Evolutionary conservation across 352 stramenopile genomes (phyloP), one percentile per base, ranked within the genome.

Genomic region (Phytophthora pluvialis): DNA sequence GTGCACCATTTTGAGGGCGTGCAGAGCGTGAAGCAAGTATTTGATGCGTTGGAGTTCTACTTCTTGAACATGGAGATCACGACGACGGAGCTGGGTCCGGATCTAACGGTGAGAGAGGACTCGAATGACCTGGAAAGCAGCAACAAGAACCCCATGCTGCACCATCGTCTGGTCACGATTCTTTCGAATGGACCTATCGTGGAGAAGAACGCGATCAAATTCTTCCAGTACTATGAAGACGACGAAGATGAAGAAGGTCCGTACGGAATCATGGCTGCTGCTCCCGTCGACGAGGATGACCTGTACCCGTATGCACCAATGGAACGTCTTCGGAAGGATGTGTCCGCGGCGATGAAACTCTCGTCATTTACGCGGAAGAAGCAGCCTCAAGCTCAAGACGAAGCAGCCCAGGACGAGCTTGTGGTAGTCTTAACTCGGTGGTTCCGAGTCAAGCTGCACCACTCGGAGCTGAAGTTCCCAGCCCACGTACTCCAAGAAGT

Each of bases 11-110:
- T 88, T 64, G 53, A 54, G 5, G 68, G 60, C 0, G 32, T 80
- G 31, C 47, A 59, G 28, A 75, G 56, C 10, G 60, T 77, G 1
- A 73, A 67, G 7, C 67, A 79, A 48, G 64, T 83, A 3, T 81
- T 78, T 48, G 70, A 84, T 40, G 73, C 66, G 12, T 50, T 83
- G n/a, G 47, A 75, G 11, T 75, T 79, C 35, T 84, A 77, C 46
- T 72, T 77, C 12, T 49, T 75, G 18, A 83, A 83, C 53, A 58
- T 86, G 62, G 70, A 83, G 56, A 81, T 81, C 51, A 74, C 64
- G 5, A 65, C 76, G 11, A 71, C 62, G 4, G 75, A 81, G 32
- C 26, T 65, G 18, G 48, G 76, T 18, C 60, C 60, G 10, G 67
- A 77, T 51, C 58, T 81, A 46, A 80, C 75, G 25, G 67, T 78